A percentile compares a stretch with the other conserved stretches of the same genome.
Evolutionary conservation across 148 eudicot genomes (phyloP).

Genomic region (Rhododendron williamsianum): DNA sequence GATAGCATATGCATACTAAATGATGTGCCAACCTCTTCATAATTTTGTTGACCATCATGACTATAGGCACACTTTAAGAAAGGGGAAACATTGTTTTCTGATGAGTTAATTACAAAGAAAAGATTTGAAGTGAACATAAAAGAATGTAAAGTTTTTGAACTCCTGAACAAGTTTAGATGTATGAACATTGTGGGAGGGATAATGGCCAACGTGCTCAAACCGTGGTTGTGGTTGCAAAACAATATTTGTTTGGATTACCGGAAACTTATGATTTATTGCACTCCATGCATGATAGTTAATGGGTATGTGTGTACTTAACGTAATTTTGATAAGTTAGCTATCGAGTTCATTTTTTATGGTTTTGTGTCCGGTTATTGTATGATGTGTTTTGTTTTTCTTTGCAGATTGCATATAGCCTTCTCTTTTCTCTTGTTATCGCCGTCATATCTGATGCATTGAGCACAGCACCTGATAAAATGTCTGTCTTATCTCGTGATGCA

Average conservation of each 20-base stretch:
- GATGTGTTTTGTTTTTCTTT: slow-evolving; percentile 9
- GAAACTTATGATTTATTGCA: not conserved
- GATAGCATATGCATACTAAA: not conserved
- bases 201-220: not conserved
- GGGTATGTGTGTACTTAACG: not conserved
- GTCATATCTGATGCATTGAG: slow-evolving; percentile 87
- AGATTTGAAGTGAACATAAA: not conserved
- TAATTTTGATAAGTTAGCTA: not conserved
- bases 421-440: slow-evolving; percentile 79
- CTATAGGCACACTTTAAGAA: not conserved
- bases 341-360: not conserved
- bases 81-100: not conserved
- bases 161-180: not conserved
- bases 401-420: slow-evolving; percentile 82
- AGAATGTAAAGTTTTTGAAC: not conserved
- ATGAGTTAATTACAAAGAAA: not conserved
- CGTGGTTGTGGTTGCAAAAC: not conserved
- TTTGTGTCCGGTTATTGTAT: slow-evolving; percentile 8
- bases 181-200: not conserved
- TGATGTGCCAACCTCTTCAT: not conserved
- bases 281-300: not conserved
- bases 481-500: slow-evolving; percentile 60
- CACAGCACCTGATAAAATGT: slow-evolving; percentile 57
- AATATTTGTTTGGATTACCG: not conserved
- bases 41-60: not conserved